Evolutionary conservation across 106 monocot genomes (phyloP).

Genomic region (Iris macrosiphon): DNA sequence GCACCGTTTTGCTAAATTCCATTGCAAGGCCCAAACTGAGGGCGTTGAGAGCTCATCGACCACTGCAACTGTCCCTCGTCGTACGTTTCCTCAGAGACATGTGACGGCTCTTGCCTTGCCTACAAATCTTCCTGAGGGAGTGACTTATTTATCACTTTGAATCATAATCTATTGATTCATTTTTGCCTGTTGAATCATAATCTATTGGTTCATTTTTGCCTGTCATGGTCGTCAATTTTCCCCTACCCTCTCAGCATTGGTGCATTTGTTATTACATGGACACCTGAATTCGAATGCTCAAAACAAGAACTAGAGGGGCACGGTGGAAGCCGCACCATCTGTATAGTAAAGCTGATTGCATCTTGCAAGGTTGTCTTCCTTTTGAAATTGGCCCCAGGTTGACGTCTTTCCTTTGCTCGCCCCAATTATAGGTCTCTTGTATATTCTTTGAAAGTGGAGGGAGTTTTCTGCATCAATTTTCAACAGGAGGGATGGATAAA

Average conservation of each 20-base stretch:
- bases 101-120: conserved; percentile 15
- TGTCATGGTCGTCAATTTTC: background rate
- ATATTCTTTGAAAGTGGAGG: background rate
- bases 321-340: background rate
- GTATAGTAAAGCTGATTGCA: too few species aligned
- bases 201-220: background rate
- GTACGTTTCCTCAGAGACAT: conserved; percentile 18
- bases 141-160: conserved; percentile 17
- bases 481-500: background rate
- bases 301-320: background rate
- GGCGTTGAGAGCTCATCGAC: conserved; percentile 28
- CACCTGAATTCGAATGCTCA: background rate
- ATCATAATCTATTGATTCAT: background rate
- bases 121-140: conserved; percentile 17
- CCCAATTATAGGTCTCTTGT: conserved; percentile 8
- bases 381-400: background rate
- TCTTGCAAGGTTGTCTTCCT: too few species aligned
- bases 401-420: background rate
- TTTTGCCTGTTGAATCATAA: too few species aligned
- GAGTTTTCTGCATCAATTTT: background rate
- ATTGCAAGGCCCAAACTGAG: conserved; percentile 31
- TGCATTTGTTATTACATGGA: background rate
- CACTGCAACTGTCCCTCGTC: conserved; percentile 4
- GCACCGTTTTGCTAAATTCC: conserved; percentile 67
- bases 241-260: background rate